Evolutionary conservation across 208 protist species (phyloP).

Genomic region (Trichomonas tenax): DNA sequence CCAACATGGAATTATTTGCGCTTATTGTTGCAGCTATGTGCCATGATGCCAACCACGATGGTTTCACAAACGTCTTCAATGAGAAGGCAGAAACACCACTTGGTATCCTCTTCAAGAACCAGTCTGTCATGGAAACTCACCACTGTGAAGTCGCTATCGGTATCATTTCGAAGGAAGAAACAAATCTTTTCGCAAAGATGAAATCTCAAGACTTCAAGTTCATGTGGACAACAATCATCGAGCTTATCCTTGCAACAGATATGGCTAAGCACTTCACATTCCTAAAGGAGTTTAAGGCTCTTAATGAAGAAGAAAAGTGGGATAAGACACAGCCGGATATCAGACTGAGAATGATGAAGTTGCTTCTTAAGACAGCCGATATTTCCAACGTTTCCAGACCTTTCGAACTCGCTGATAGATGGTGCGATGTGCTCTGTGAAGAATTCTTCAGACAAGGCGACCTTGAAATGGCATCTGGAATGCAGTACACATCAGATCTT

Average conservation of each 20-base stretch:
- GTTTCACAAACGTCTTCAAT: constrained; percentile 83
- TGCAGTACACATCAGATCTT: neutral
- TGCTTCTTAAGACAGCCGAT: neutral
- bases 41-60: constrained; percentile 86
- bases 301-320: neutral
- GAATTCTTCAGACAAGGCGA: constrained; percentile 22
- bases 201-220: constrained; percentile 29
- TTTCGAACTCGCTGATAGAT: neutral
- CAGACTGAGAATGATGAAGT: neutral
- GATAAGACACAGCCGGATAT: neutral
- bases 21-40: constrained; percentile 64
- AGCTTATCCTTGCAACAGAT: constrained; percentile 45
- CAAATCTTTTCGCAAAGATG: constrained; percentile 32
- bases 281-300: neutral
- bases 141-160: constrained; percentile 38
- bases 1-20: constrained; percentile 58
- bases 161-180: constrained; percentile 26
- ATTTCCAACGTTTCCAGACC: neutral
- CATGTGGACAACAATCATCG: constrained; percentile 37
- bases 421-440: constrained; percentile 2
- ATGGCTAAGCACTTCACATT: constrained; percentile 43
- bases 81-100: constrained; percentile 63
- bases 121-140: constrained; percentile 48
- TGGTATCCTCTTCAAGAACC: constrained; percentile 55
- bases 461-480: neutral